phyloP scores from a whole-genome alignment of 2,329 filamentous ascomycete genomes.

The Falciphora oryzae region DNA sequence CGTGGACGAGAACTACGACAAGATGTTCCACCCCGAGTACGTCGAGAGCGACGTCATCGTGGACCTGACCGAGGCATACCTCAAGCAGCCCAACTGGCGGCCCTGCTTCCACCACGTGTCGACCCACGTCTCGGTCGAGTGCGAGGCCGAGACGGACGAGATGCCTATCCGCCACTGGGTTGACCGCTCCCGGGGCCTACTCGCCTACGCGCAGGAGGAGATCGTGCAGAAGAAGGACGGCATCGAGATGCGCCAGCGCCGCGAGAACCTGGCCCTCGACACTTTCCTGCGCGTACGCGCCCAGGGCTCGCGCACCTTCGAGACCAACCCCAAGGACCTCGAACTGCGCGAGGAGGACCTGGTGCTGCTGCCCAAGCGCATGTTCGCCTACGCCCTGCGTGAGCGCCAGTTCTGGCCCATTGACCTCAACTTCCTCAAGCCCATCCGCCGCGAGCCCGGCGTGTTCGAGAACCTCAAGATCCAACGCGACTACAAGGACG shows the following conservation, averaged over 20 bases:
- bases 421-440: constrained; percentile 8
- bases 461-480: constrained; percentile 20
- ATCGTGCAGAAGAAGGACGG: not conserved
- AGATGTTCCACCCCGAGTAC: constrained; percentile 9
- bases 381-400: constrained; percentile 20
- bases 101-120: not conserved
- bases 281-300: not conserved
- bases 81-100: constrained; percentile 2
- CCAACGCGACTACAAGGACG: constrained; percentile 16
- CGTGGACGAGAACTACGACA: not conserved
- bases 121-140: not conserved
- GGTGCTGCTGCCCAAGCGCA: constrained; percentile 14
- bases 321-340: not conserved
- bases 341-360: constrained; percentile 12
- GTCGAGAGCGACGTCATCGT: constrained; percentile 22
- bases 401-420: constrained; percentile 19
- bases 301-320: not conserved
- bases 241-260: not conserved
- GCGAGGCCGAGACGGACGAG: constrained; percentile 1
- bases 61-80: constrained; percentile 19
- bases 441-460: constrained; percentile 11
- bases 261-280: not conserved
- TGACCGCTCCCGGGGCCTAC: not conserved
- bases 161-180: not conserved
- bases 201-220: not conserved